A percentile compares a stretch with the other conserved stretches of the same genome.
phyloP scores from a whole-genome alignment of 2,329 filamentous ascomycete species.

The Pseudophaeomoniella oleicola region DNA sequence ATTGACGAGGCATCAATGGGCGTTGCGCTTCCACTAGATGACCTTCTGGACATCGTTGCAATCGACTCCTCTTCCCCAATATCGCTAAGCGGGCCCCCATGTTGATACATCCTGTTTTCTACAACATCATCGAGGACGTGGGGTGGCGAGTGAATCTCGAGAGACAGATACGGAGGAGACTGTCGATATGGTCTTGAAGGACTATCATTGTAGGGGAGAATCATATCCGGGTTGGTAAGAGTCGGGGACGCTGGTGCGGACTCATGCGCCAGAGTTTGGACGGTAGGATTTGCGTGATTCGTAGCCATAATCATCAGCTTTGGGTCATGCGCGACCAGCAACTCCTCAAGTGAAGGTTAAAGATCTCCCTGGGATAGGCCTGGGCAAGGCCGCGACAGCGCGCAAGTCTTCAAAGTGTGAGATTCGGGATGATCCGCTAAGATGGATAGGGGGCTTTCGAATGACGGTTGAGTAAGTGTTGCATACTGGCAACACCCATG shows the following conservation, averaged over 20 bases:
- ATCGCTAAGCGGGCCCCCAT: slow-evolving; percentile 27
- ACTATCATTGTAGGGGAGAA: slow-evolving; percentile 60
- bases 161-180: slow-evolving; percentile 38
- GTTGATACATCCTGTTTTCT: slow-evolving; percentile 14
- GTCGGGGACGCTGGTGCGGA: slow-evolving; percentile 59
- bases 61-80: slow-evolving; percentile 27
- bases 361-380: too few relatives aligned
- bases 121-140: slow-evolving; percentile 17
- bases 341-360: too few relatives aligned
- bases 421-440: too few relatives aligned
- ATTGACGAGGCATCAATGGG: not conserved
- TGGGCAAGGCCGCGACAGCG: too few relatives aligned
- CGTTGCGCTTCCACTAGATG: slow-evolving; percentile 3
- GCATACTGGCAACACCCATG: too few relatives aligned
- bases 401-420: too few relatives aligned
- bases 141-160: slow-evolving; percentile 27
- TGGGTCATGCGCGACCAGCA: too few relatives aligned
- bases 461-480: too few relatives aligned
- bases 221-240: slow-evolving; percentile 88
- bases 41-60: slow-evolving; percentile 4
- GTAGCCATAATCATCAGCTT: slow-evolving; percentile 5
- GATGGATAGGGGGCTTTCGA: too few relatives aligned
- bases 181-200: slow-evolving; percentile 29
- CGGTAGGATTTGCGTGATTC: slow-evolving; percentile 6
- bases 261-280: slow-evolving; percentile 7